Base-by-base conservation (phyloP, 2,329 filamentous ascomycete species). In the Fusarium hostae region DNA sequence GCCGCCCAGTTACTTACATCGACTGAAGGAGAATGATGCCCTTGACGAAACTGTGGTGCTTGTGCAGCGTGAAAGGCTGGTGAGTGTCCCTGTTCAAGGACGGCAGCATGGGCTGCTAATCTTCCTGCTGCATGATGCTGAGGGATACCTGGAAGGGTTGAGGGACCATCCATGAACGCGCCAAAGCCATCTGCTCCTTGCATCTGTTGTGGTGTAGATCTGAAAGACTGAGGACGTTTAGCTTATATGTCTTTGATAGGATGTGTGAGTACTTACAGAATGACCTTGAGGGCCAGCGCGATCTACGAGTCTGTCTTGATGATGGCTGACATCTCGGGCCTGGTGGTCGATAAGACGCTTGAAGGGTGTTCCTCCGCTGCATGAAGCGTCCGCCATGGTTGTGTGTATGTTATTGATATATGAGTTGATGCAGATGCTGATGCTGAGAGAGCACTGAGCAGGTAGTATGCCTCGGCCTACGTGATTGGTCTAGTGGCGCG, bases 301-400 rank as follows among this genome's bases (percentile, higher is more conserved):
- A 64, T 79, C 75, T 56, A 80, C 71, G 22, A 82, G 72, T n/a
- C 81, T 78, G 67, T 84, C 82, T 68, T 84, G 82, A 20, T 83
- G 82, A 56, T 81, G 80, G 71, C 81, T 82, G 52, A 79, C 77
- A 72, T 84, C 82, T 47, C 80, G 79, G n/a, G 78, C 77, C 55
- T 84, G 82, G 41, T 84, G 82, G 12, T 84, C 81, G 24, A 82
- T 73, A 44, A 84, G 78, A 16, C 79, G 80, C 77, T 84, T 84
- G 60, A 84, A 84, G 39, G 83, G 82, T 52, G 81, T 81, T 5
- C 79, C 78, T 37, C 82, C 82, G 66, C 82, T 82, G 68, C 83
- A 84, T 13, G 82, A 82, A 60, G 79, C 78, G 57, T 84, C 82
- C 40, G 82, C 79, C 83, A 84, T 84, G 59, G 30, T 52, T 58